phyloP scores from a whole-genome alignment of 129 eudicot species.

The Cynara cardunculus region DNA sequence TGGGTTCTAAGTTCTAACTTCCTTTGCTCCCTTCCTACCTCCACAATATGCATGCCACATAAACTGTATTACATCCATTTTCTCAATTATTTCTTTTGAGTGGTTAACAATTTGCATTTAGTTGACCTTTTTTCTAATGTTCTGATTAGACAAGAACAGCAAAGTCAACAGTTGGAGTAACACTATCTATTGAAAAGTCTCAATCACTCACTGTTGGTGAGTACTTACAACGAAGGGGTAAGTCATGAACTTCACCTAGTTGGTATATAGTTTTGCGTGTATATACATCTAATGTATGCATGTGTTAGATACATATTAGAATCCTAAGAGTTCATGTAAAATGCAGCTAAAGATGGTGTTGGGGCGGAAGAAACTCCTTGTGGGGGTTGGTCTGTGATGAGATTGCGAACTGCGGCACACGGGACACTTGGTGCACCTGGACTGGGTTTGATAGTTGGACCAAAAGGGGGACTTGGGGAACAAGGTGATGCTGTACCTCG shows the following conservation, averaged over 20 bases:
- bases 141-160: slow-evolving; percentile 73
- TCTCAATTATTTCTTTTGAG: not conserved
- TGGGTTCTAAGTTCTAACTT: not conserved
- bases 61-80: not conserved
- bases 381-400: slow-evolving; percentile 91
- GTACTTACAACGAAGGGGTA: slow-evolving; percentile 83
- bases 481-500: slow-evolving; percentile 96
- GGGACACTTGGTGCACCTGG: slow-evolving; percentile 69
- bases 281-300: not conserved
- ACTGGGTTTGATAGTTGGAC: slow-evolving; percentile 72
- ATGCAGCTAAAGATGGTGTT: slow-evolving; percentile 94
- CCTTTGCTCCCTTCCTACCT: not conserved
- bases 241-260: slow-evolving; percentile 9
- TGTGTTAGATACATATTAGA: not conserved
- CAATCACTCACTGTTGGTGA: slow-evolving; percentile 71
- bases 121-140: slow-evolving; percentile 11
- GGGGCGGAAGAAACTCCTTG: slow-evolving; percentile 95
- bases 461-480: slow-evolving; percentile 98
- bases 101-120: not conserved
- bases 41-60: not conserved
- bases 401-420: slow-evolving; percentile 88
- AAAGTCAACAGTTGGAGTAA: slow-evolving; percentile 75
- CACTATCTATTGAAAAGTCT: slow-evolving; percentile 67
- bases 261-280: not conserved
- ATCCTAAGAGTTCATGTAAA: slow-evolving; percentile 4